phyloP scores from a whole-genome alignment of 345 rosid species.

The Orychophragmus violaceus region DNA sequence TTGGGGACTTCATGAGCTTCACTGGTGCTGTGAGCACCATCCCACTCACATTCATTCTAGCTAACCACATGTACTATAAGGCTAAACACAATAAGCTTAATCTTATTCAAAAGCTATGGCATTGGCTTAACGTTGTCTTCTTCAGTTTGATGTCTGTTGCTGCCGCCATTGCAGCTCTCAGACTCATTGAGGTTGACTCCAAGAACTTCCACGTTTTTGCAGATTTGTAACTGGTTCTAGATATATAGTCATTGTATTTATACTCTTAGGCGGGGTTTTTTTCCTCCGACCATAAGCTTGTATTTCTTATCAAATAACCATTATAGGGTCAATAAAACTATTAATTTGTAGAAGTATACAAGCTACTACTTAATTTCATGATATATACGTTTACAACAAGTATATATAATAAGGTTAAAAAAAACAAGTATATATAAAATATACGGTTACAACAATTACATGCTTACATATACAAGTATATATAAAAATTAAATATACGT shows the following conservation, averaged over 20 bases:
- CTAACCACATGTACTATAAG: constrained; percentile 75
- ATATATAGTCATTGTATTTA: not conserved
- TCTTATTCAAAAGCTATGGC: constrained; percentile 58
- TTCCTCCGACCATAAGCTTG: constrained; percentile 10
- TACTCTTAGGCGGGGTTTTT: not conserved
- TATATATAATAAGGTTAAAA: no score
- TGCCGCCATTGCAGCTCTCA: constrained; percentile 62
- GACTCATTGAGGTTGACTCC: constrained; percentile 72
- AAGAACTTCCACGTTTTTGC: constrained; percentile 79
- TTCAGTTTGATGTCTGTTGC: constrained; percentile 62
- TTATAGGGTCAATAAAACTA: not conserved
- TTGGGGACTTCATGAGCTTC: constrained; percentile 46
- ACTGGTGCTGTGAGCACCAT: constrained; percentile 84
- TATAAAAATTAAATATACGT: no score
- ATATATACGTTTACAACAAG: no score
- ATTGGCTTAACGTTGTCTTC: constrained; percentile 71
- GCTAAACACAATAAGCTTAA: constrained; percentile 48
- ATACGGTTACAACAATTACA: no score
- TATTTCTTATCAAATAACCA: not conserved
- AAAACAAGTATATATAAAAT: no score
- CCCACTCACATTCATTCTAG: constrained; percentile 90
- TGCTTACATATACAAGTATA: no score
- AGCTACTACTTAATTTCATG: not conserved
- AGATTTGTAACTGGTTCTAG: constrained; percentile 38
- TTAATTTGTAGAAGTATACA: not conserved